A percentile compares a stretch with the other conserved stretches of the same genome.
These are phyloP conservation scores for Symbiodinium natans DNA, from an alignment of 73 alveolate genomes.

Conservation along the genomic window DNA sequence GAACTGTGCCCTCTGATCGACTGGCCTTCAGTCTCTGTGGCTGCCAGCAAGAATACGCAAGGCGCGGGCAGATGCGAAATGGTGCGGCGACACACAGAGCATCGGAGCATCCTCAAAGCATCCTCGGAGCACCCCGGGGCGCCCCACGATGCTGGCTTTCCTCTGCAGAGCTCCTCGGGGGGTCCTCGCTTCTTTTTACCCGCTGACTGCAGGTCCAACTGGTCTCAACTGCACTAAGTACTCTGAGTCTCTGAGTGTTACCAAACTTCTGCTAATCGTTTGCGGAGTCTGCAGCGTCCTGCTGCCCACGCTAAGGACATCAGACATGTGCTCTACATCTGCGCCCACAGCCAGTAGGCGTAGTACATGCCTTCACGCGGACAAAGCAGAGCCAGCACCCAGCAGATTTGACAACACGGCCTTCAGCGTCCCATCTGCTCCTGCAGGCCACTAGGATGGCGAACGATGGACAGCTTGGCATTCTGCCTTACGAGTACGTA, in stretches of 20 bases:
- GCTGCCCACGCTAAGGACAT: neutral
- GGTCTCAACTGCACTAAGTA: too few species aligned
- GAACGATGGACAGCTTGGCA: too few species aligned
- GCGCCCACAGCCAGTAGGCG: neutral
- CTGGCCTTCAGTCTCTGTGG: too few species aligned
- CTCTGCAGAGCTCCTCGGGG: slow-evolving; percentile 42
- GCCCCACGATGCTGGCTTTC: neutral
- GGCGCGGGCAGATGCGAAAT: neutral
- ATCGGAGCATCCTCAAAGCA: neutral
- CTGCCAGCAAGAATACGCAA: too few species aligned
- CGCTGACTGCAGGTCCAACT: too few species aligned
- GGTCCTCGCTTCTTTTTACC: too few species aligned
- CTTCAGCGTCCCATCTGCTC: neutral
- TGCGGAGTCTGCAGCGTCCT: too few species aligned
- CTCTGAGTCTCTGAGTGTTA: too few species aligned
- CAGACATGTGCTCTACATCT: neutral
- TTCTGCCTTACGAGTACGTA: too few species aligned
- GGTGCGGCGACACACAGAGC: neutral
- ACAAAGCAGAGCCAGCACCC: neutral
- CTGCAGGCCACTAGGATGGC: neutral
- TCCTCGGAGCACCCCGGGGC: neutral
- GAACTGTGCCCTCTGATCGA: slow-evolving; percentile 44
- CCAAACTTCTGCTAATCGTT: too few species aligned
- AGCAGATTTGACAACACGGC: neutral
- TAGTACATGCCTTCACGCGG: neutral